Conservation (phyloP, 441 rosid genomes). For the Pelargonium australe region DNA sequence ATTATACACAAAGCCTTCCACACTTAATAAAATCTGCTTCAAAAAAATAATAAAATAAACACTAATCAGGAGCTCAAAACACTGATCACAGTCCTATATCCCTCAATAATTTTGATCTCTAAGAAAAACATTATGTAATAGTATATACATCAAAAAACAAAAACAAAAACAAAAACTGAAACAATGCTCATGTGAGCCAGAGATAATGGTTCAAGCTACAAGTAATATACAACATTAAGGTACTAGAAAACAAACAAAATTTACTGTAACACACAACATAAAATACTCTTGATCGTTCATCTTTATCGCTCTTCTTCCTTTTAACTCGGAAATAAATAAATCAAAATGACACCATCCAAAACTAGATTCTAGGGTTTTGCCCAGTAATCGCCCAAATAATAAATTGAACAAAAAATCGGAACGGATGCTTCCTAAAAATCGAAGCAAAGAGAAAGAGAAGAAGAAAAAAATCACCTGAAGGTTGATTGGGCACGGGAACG, state of each 20-base stretch:
- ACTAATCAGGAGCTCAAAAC: background rate
- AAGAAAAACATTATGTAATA: too few species aligned
- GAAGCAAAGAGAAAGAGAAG: background rate
- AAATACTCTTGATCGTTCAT: too few species aligned
- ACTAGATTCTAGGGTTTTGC: background rate
- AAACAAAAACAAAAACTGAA: background rate
- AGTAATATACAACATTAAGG: too few species aligned
- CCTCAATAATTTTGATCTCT: too few species aligned
- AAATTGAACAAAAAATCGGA: background rate
- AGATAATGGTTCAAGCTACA: background rate
- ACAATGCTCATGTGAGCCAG: background rate
- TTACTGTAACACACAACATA: too few species aligned
- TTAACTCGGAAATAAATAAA: too few species aligned
- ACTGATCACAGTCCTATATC: too few species aligned
- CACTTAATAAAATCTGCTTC: background rate
- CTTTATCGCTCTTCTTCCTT: too few species aligned
- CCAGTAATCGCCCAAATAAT: background rate
- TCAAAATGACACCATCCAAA: background rate
- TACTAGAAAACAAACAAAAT: too few species aligned
- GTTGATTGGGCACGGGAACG: constrained; percentile 7
- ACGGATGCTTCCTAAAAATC: background rate
- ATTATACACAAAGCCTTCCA: background rate
- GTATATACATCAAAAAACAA: too few species aligned
- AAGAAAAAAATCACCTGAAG: constrained; percentile 30
- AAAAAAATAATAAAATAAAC: constrained; percentile 4